Evolutionary conservation across 2,329 filamentous ascomycete genomes (phyloP).

Genomic region (Passalora sequoiae): DNA sequence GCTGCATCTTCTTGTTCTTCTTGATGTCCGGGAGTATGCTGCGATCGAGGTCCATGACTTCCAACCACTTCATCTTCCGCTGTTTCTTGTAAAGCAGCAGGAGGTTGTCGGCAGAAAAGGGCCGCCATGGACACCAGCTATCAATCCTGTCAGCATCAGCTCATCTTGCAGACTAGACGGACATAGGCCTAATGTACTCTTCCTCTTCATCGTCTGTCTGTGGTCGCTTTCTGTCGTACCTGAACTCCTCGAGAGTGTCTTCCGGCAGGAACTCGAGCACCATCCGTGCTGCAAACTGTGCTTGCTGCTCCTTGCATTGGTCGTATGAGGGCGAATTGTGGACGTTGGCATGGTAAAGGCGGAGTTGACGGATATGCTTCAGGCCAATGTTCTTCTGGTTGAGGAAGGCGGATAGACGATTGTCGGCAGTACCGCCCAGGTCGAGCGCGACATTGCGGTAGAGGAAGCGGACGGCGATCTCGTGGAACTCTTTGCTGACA

Average conservation of each 20-base stretch:
- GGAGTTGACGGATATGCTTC: conserved; percentile 42
- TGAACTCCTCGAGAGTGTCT: conserved; percentile 47
- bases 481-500: conserved; percentile 43
- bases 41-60: conserved; percentile 45
- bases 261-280: conserved; percentile 47
- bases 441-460: conserved; percentile 46
- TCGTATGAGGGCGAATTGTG: conserved; percentile 26
- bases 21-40: conserved; percentile 40
- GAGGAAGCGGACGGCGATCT: conserved; percentile 43
- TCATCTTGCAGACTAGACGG: conserved; percentile 3
- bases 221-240: conserved; percentile 21
- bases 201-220: conserved; percentile 7
- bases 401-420: conserved; percentile 42
- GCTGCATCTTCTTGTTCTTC: conserved; percentile 37
- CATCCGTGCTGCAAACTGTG: conserved; percentile 46
- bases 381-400: conserved; percentile 46
- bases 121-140: conserved; percentile 47
- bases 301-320: conserved; percentile 41
- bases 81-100: conserved; percentile 46
- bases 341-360: conserved; percentile 44
- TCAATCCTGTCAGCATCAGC: conserved; percentile 23
- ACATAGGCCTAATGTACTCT: conserved; percentile 1
- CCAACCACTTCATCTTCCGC: conserved; percentile 46
- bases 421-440: conserved; percentile 42
- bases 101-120: conserved; percentile 46